A percentile compares a stretch with the other conserved stretches of the same genome.
These are phyloP conservation scores for Paulownia fortunei DNA, from an alignment of 257 asterid genomes.

Conservation along the genomic window DNA sequence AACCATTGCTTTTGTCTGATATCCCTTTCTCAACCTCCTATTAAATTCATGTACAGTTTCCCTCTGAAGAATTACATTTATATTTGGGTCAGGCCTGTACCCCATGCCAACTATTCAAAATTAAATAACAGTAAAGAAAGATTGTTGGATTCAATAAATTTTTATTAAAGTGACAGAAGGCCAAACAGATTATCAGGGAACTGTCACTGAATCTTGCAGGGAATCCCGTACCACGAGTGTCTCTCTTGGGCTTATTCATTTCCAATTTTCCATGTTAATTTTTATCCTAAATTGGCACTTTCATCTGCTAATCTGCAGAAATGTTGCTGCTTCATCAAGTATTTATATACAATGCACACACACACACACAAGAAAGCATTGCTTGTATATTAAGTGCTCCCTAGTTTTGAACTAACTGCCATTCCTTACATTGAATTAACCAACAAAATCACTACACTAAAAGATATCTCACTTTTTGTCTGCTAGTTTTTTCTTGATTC, in stretches of 20 bases:
- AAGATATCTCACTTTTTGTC: background rate
- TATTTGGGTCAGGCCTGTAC: conserved; percentile 26
- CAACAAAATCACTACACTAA: too few relatives aligned
- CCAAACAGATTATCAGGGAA: conserved; percentile 32
- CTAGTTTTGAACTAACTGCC: too few relatives aligned
- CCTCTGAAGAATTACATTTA: conserved; percentile 29
- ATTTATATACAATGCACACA: background rate
- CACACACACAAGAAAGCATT: too few relatives aligned
- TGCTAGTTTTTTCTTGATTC: background rate
- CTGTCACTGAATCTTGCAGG: too few relatives aligned
- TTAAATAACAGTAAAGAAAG: conserved; percentile 28
- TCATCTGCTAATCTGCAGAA: conserved; percentile 7
- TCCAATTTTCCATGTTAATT: conserved; percentile 18
- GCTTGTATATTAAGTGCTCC: too few relatives aligned
- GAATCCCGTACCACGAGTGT: conserved; percentile 41
- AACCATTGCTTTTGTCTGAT: conserved; percentile 40
- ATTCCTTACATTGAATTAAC: too few relatives aligned
- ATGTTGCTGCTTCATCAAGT: conserved; percentile 10
- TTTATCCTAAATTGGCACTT: background rate
- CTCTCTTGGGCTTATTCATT: conserved; percentile 26
- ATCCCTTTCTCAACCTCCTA: background rate
- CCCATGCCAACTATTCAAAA: conserved; percentile 26
- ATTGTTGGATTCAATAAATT: conserved; percentile 3
- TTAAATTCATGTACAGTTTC: conserved; percentile 15
- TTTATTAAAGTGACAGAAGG: background rate